Base-by-base conservation (phyloP, 2,329 filamentous ascomycete species). In the Pseudopithomyces maydicus region DNA sequence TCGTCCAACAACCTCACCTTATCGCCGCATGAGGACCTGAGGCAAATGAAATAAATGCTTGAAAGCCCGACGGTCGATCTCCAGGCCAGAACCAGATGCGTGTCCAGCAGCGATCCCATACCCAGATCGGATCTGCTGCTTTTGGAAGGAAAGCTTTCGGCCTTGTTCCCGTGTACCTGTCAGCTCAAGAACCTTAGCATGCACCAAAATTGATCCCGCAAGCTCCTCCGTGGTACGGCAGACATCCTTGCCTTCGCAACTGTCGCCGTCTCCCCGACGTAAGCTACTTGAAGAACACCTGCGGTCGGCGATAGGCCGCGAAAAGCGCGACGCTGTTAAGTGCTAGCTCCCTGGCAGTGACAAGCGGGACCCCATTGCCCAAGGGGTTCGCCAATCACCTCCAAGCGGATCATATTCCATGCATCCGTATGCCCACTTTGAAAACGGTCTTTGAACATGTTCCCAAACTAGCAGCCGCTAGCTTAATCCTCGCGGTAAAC, bases 401-500 rank as follows among this genome's bases (percentile, higher is more conserved):
- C 19, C 41, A 42, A 15, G 59, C 64, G 68, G 43, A 51, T 41
- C 46, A 43, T 22, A 35, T 47, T 11, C 41, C 46, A 23, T 52
- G 35, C 33, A 45, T 46, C 52, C 52, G 52, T 55, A 62, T 63
- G 54, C 53, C 55, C 55, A 38, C 54, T 29, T 29, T 58, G 51
- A 54, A 62, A 61, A 57, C 57, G 54, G 56, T 55, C 50, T 38
- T 60, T n/a, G 44, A 54, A 56, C 48, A 41, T 52, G 38, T 39
- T 35, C 53, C 57, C 58, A 52, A 61, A 57, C 58, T 56, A 55
- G 61, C 53, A 62, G 46, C 50, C 57, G 57, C 61, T 62, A 54
- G 17, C 38, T 43, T 33, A 57, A 17, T 19, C 71, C 64, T 66
- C 71, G 70, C 70, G 71, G 69, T 63, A 71, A 69, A 55, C 39